Percentiles rank a stretch among this genome's conserved stretches.
phyloP scores from a whole-genome alignment of 495 filamentous ascomycete species.

The Physcia stellaris region DNA sequence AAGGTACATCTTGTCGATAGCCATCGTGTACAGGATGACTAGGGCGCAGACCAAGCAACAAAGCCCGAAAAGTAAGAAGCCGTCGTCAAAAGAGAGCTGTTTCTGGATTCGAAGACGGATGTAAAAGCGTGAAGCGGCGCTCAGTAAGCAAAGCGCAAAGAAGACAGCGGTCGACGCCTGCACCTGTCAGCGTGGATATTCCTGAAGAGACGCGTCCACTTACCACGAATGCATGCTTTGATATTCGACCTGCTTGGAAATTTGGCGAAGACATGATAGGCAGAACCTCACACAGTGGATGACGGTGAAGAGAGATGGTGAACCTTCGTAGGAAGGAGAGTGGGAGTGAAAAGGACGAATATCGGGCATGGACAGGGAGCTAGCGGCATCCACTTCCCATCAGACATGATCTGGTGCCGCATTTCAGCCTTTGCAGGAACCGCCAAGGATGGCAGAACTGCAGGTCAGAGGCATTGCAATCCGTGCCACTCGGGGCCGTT shows the following conservation, averaged over 20 bases:
- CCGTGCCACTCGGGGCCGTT: no score
- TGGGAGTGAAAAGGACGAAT: no score
- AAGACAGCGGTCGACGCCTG: slow-evolving; percentile 6
- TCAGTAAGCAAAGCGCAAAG: slow-evolving; percentile 5
- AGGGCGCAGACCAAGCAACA: slow-evolving; percentile 8
- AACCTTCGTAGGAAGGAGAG: no score
- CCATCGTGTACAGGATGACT: slow-evolving; percentile 5
- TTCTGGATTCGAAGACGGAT: slow-evolving; percentile 12
- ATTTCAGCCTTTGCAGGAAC: no score
- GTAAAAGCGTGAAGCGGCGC: slow-evolving; percentile 7
- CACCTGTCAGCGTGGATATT: not conserved
- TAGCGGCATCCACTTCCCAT: no score
- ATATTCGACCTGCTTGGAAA: not conserved
- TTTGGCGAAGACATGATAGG: not conserved
- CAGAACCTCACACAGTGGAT: no score
- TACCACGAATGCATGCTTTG: not conserved
- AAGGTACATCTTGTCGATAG: slow-evolving; percentile 11
- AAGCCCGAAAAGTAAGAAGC: slow-evolving; percentile 9
- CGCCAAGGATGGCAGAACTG: no score
- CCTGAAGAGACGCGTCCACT: not conserved
- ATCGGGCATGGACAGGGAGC: no score
- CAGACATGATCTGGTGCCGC: no score
- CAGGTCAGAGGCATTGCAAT: no score
- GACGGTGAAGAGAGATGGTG: no score
- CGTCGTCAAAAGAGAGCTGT: slow-evolving; percentile 13